These are phyloP conservation scores for Aspergillus olivimuriae DNA, from an alignment of 495 filamentous ascomycete species.

Conservation along the genomic window DNA sequence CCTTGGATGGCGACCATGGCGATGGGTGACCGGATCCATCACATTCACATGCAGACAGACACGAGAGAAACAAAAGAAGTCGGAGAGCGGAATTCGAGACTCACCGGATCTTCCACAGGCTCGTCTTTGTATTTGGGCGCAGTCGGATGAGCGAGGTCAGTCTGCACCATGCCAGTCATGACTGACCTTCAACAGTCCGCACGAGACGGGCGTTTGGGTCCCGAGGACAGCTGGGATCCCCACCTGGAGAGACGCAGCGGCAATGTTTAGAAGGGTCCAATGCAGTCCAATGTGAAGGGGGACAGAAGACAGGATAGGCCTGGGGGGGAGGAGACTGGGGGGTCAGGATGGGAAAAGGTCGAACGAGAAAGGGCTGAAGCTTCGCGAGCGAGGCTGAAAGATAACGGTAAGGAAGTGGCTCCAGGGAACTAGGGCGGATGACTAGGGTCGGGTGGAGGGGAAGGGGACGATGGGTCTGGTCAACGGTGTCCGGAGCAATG, in stretches of 20 bases:
- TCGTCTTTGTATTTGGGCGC: conserved; percentile 40
- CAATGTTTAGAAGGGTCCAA: conserved; percentile 1
- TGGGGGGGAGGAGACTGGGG: neutral
- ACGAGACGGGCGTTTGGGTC: conserved; percentile 1
- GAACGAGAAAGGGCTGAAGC: conserved; percentile 10
- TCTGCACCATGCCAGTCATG: conserved; percentile 44
- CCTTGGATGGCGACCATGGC: conserved; percentile 3
- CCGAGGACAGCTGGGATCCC: too few relatives aligned
- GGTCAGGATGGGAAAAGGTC: conserved; percentile 8
- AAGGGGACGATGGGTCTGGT: conserved; percentile 21
- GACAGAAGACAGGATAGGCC: neutral
- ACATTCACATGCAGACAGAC: too few relatives aligned
- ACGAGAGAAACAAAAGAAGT: conserved; percentile 7
- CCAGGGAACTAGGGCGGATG: conserved; percentile 14
- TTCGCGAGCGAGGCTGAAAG: conserved; percentile 11
- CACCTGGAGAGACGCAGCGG: neutral
- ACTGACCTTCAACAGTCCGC: conserved; percentile 20
- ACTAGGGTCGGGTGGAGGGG: conserved; percentile 15
- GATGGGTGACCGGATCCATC: too few relatives aligned
- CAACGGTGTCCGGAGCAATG: conserved; percentile 28
- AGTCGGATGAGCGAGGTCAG: conserved; percentile 35
- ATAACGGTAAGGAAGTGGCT: conserved; percentile 15
- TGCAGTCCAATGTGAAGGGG: neutral
- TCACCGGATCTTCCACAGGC: conserved; percentile 36
- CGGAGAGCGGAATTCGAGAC: conserved; percentile 15